A percentile compares a stretch with the other conserved stretches of the same genome.
Conservation (phyloP, 2,329 filamentous ascomycete genomes). For the Aspergillus sp. region DNA sequence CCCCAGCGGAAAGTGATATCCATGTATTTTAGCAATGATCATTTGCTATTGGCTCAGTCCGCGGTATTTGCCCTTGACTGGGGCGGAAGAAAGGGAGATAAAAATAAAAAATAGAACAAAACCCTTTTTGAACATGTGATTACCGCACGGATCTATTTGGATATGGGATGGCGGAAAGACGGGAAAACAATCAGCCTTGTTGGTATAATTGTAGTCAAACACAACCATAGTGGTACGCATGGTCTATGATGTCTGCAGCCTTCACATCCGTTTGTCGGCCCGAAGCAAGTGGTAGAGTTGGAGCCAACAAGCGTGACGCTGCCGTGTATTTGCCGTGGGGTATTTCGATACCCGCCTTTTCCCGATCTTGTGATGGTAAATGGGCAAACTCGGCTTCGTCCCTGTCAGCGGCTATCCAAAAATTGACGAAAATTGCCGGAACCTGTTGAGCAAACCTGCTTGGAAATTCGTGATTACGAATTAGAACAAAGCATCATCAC, state of each 20-base stretch:
- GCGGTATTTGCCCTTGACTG: slow-evolving; percentile 9
- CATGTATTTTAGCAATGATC: slow-evolving; percentile 33
- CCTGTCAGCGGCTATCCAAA: slow-evolving; percentile 13
- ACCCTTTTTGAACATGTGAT: not conserved
- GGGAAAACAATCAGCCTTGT: slow-evolving; percentile 22
- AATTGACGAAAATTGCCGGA: slow-evolving; percentile 26
- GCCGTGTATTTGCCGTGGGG: slow-evolving; percentile 20
- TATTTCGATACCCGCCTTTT: slow-evolving; percentile 33
- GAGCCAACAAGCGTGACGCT: not conserved
- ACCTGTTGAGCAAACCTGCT: slow-evolving; percentile 5
- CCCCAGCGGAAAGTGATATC: slow-evolving; percentile 25
- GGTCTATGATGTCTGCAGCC: not conserved
- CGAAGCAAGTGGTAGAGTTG: slow-evolving; percentile 19
- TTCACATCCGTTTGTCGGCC: slow-evolving; percentile 27
- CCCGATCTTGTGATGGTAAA: slow-evolving; percentile 23
- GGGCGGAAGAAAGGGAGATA: slow-evolving; percentile 15
- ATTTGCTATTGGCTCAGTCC: slow-evolving; percentile 17
- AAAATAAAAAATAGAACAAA: slow-evolving; percentile 14
- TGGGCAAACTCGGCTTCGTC: slow-evolving; percentile 15
- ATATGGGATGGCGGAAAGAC: not conserved
- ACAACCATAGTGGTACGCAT: not conserved
- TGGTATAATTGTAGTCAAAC: not conserved
- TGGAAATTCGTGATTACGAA: not conserved
- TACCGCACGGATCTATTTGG: not conserved
- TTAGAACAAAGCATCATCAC: not conserved